Percentiles rank a stretch among this genome's conserved stretches.
Evolutionary conservation across 2,329 filamentous ascomycete species (phyloP).

Genomic region (Chaetomiaceae sp.): DNA sequence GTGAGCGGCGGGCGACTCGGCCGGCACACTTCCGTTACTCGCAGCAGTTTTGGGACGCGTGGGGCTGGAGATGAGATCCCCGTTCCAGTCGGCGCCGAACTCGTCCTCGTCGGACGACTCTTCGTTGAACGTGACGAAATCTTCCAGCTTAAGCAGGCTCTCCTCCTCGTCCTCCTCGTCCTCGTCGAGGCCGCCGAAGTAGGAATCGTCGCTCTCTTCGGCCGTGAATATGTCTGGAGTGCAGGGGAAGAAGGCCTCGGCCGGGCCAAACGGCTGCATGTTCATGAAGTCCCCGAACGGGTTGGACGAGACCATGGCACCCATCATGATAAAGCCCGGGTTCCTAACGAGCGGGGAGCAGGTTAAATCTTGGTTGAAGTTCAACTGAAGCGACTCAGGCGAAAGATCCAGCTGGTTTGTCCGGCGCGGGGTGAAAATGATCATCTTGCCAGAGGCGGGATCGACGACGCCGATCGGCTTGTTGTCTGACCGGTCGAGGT

Average conservation of each 20-base stretch:
- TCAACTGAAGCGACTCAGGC: constrained; percentile 50
- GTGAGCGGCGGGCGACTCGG: constrained; percentile 44
- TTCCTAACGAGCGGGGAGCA: constrained; percentile 58
- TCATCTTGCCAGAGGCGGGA: constrained; percentile 54
- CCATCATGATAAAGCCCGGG: constrained; percentile 73
- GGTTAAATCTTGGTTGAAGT: constrained; percentile 38
- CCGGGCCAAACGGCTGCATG: constrained; percentile 64
- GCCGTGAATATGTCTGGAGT: constrained; percentile 53
- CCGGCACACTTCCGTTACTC: constrained; percentile 40
- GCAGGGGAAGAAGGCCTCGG: constrained; percentile 71
- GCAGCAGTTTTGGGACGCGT: constrained; percentile 35
- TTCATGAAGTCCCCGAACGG: constrained; percentile 54
- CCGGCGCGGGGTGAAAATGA: constrained; percentile 56
- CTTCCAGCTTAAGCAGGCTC: constrained; percentile 59
- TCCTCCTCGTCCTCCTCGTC: constrained; percentile 61
- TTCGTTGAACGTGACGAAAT: constrained; percentile 66
- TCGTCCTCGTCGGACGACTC: constrained; percentile 57
- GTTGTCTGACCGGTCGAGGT: constrained; percentile 48
- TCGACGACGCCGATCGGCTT: constrained; percentile 57
- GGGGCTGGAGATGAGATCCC: constrained; percentile 46
- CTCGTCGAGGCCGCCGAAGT: constrained; percentile 38
- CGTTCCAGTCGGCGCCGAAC: constrained; percentile 42
- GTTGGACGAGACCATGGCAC: constrained; percentile 59
- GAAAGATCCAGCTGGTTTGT: constrained; percentile 48
- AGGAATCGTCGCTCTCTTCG: constrained; percentile 47